These are phyloP conservation scores for Rubia balearica DNA, from an alignment of 305 asterid genomes.

Conservation along the genomic window DNA sequence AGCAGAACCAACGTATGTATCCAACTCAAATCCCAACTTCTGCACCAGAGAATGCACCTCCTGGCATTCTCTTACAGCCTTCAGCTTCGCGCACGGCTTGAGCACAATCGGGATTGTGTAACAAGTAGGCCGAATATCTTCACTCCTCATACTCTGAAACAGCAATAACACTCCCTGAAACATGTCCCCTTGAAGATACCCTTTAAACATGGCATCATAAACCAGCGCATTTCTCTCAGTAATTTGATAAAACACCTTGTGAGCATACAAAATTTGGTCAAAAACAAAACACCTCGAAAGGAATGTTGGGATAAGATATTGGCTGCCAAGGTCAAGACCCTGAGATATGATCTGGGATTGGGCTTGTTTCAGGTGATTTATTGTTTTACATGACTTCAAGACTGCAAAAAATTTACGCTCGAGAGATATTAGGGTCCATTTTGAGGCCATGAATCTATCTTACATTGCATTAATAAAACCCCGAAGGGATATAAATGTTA, in stretches of 20 bases:
- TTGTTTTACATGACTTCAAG: slow-evolving; percentile 53
- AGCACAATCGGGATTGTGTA: slow-evolving; percentile 64
- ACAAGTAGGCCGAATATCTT: slow-evolving; percentile 50
- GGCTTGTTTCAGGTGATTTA: slow-evolving; percentile 45
- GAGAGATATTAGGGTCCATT: slow-evolving; percentile 18
- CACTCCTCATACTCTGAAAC: slow-evolving; percentile 54
- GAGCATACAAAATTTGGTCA: slow-evolving; percentile 30
- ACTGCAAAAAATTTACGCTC: slow-evolving; percentile 25
- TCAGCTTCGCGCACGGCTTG: slow-evolving; percentile 55
- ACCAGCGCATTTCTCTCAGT: slow-evolving; percentile 42
- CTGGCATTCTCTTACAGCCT: slow-evolving; percentile 57
- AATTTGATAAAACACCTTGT: slow-evolving; percentile 56
- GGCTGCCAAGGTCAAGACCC: slow-evolving; percentile 32
- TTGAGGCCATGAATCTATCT: slow-evolving; percentile 6
- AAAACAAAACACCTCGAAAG: slow-evolving; percentile 38
- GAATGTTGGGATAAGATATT: slow-evolving; percentile 46
- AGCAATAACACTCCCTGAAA: slow-evolving; percentile 33
- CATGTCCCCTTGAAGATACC: slow-evolving; percentile 45
- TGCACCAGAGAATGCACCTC: slow-evolving; percentile 47
- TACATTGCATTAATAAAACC: background rate
- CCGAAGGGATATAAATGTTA: background rate
- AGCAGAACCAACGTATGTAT: slow-evolving; percentile 26
- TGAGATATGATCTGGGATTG: slow-evolving; percentile 52
- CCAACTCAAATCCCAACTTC: slow-evolving; percentile 21
- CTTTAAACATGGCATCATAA: slow-evolving; percentile 70